Evolutionary conservation across 306 rosid species (phyloP), one percentile per base, ranked within the genome.

Genomic region (Prunus kanzakura): DNA sequence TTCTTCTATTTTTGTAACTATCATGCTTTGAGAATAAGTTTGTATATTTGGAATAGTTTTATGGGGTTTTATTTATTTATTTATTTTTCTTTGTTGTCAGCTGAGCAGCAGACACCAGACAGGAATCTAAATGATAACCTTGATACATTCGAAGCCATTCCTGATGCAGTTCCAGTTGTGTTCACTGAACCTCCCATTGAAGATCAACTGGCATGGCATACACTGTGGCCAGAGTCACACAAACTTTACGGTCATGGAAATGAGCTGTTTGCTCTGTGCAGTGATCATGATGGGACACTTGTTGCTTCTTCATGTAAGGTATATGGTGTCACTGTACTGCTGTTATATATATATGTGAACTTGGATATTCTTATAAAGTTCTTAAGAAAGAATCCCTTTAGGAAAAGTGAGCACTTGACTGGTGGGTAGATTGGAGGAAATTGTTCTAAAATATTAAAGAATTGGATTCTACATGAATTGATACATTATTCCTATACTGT

Each of bases 191-290:
- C 98, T 76, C 99, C 99, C 47, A 91, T 96, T 71, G 99, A 96
- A 87, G 98, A 96, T 83, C 99, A 96, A 88, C 82, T 96, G 54
- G 91, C 91, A 54, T 96, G 98, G 97, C 93, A 96, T 76, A 96
- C 99, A 30, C 91, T 95, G 12, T 92, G 98, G 99, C 99, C 98
- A 64, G 99, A 96, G 85, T 88, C 99, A 9, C 98, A 96, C 79
- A 96, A 96, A 80, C 96, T 96, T 74, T 96, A 96, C 69, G 99
- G 98, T 80, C 99, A 96, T 69, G 99, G 99, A 76, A 96, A 96
- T 81, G 99, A 96, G 55, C 85, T 96, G 55, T 96, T 91, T 73
- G 84, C 99, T 72, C 57, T 96, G 47, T 91, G 99, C 82, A 92
- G 97, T 75, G 93, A 96, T 83, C 96, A 84, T 77, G 78, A 71